These are phyloP conservation scores for Xylariaceae sp. DNA, from an alignment of 2,329 filamentous ascomycete genomes.

Conservation along the genomic window DNA sequence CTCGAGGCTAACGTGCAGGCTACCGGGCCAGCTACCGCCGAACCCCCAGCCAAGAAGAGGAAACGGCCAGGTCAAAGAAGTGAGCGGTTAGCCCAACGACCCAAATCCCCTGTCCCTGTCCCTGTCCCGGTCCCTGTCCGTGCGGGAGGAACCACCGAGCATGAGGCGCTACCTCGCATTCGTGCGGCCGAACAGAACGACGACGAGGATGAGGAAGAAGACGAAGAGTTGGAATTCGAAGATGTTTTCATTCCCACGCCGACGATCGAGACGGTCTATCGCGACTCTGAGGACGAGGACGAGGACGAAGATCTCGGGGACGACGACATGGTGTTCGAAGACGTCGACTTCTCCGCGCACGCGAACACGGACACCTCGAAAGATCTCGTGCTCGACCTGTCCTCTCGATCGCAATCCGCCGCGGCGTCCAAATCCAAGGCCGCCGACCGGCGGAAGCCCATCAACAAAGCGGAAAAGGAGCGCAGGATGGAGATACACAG, in stretches of 20 bases:
- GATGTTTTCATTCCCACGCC: constrained; percentile 44
- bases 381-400: constrained; percentile 48
- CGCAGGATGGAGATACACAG: constrained; percentile 75
- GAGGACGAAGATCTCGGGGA: constrained; percentile 38
- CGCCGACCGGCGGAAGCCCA: constrained; percentile 43
- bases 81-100: constrained; percentile 20
- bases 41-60: constrained; percentile 40
- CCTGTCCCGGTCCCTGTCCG: no score
- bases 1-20: constrained; percentile 40
- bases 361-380: constrained; percentile 25
- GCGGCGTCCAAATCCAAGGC: constrained; percentile 21
- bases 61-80: constrained; percentile 32
- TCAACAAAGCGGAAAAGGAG: constrained; percentile 49
- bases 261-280: constrained; percentile 46
- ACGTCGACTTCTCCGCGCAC: constrained; percentile 39
- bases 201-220: constrained; percentile 28
- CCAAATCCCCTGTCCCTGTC: constrained; percentile 4
- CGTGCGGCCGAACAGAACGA: background rate
- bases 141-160: background rate
- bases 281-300: constrained; percentile 39
- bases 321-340: constrained; percentile 36
- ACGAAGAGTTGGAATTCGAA: constrained; percentile 43
- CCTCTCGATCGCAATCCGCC: constrained; percentile 36
- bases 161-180: background rate
- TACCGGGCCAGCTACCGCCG: constrained; percentile 26